These are phyloP conservation scores for Calocybe cyanea DNA, from an alignment of 768 basidiomycete genomes.

Conservation along the genomic window DNA sequence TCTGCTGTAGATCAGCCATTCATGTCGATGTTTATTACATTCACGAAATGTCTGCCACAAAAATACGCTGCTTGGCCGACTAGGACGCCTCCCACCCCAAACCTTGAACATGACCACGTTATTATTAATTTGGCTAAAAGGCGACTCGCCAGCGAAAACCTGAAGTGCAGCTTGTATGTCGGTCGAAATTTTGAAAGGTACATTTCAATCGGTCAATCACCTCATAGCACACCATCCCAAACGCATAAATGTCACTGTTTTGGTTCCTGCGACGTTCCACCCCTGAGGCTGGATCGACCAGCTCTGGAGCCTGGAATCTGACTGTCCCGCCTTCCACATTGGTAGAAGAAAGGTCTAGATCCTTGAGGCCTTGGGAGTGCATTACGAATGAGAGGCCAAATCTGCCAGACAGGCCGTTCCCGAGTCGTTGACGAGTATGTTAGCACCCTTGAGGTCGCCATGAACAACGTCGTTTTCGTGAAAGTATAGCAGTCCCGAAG, in stretches of 20 bases:
- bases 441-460: slow-evolving; percentile 48
- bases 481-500: slow-evolving; percentile 30
- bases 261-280: slow-evolving; percentile 7
- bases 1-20: not conserved
- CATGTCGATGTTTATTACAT: no score
- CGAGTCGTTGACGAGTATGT: slow-evolving; percentile 40
- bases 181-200: no score
- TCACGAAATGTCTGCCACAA: no score
- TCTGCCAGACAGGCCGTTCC: slow-evolving; percentile 46
- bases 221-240: slow-evolving; percentile 17
- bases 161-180: slow-evolving; percentile 5
- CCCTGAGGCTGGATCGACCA: slow-evolving; percentile 24
- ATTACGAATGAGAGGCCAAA: slow-evolving; percentile 39
- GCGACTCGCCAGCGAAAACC: slow-evolving; percentile 23
- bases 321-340: slow-evolving; percentile 23
- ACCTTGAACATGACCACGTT: slow-evolving; percentile 21
- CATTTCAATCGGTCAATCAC: no score
- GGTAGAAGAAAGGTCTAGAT: slow-evolving; percentile 17
- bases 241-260: slow-evolving; percentile 17
- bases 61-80: no score
- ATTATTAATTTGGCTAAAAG: slow-evolving; percentile 21
- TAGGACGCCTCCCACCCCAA: not conserved
- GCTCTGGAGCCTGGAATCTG: slow-evolving; percentile 35
- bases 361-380: slow-evolving; percentile 17
- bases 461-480: slow-evolving; percentile 35